Evolutionary conservation across 1,284 basidiomycete species (phyloP), one percentile per base, ranked within the genome.

Genomic region (Cerrena zonata): DNA sequence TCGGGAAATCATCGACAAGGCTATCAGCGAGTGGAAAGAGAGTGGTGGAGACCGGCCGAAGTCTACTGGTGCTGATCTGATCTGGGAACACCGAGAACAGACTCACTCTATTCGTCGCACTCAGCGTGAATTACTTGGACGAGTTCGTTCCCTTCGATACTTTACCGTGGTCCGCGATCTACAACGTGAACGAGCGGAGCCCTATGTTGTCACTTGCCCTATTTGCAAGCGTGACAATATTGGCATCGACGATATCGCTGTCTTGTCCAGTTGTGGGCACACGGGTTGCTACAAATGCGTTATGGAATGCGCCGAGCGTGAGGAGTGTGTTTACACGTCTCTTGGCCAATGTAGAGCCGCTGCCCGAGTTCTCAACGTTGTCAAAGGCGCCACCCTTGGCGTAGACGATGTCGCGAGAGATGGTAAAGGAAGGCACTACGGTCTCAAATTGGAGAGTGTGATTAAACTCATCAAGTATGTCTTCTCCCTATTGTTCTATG

Each of bases 231-330:
- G 76, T 40, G 70, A 77, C 43, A 69, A 69, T 56, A 68, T 84
- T n/a, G 76, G 82, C 1, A 73, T 84, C 53, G 71, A 78, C 11
- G 86, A 91, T 48, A 79, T 91, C 57, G 85, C 89, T 10, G 84
- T 95, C 2, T 75, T 94, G 22, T 94, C 91, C 2, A 92, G 90
- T 24, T 96, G 92, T 60, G 92, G 92, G 5, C 92, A 96, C 64
- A 84, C 81, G 59, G 90, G 92, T 2, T 94, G 91, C 61, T 67
- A 80, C 59, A 68, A 73, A 1, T 93, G 91, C 61, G 87, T 95
- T 55, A 76, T 72, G 49, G 69, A 73, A 26, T 82, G 79, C 46
- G 91, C 90, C 4, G 80, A 85, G 52, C 77, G 76, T 49, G 91
- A 94, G 65, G 85, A 87, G 58, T 94, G 91, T 60, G 84, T 93